These are phyloP conservation scores for Herpetomonas samuelpessoai DNA, from an alignment of 208 protist species.

Conservation along the genomic window DNA sequence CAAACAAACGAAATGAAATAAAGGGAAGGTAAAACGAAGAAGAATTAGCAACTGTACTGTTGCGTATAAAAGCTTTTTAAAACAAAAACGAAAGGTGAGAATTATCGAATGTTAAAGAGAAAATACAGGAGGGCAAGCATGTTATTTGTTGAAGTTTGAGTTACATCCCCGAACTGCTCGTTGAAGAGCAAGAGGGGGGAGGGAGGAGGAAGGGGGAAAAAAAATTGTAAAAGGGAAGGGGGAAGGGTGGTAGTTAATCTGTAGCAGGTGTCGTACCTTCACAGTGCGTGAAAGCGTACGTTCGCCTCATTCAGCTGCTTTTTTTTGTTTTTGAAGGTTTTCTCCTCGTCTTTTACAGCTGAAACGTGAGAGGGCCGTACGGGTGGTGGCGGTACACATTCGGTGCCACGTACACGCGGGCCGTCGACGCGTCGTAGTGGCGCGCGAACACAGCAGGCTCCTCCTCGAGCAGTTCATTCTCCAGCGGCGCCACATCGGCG, in stretches of 20 bases:
- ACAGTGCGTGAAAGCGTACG: background rate
- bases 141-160: no score
- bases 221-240: no score
- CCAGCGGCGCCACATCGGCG: background rate
- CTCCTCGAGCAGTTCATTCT: background rate
- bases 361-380: constrained; percentile 18
- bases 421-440: constrained; percentile 6
- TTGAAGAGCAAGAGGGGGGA: no score
- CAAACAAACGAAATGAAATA: constrained; percentile 18
- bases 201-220: no score
- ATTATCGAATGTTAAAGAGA: no score
- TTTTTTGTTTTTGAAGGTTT: background rate
- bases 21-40: background rate
- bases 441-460: background rate
- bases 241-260: no score
- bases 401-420: background rate
- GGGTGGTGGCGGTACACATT: constrained; percentile 32
- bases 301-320: background rate
- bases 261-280: no score
- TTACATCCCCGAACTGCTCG: no score
- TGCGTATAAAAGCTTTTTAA: no score
- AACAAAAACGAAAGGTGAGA: no score
- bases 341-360: constrained; percentile 1
- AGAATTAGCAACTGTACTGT: background rate
- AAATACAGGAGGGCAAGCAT: no score